Evolutionary conservation across 2,329 filamentous ascomycete species (phyloP), one percentile per base, ranked within the genome.

Genomic region (Stemphylium vesicarium): DNA sequence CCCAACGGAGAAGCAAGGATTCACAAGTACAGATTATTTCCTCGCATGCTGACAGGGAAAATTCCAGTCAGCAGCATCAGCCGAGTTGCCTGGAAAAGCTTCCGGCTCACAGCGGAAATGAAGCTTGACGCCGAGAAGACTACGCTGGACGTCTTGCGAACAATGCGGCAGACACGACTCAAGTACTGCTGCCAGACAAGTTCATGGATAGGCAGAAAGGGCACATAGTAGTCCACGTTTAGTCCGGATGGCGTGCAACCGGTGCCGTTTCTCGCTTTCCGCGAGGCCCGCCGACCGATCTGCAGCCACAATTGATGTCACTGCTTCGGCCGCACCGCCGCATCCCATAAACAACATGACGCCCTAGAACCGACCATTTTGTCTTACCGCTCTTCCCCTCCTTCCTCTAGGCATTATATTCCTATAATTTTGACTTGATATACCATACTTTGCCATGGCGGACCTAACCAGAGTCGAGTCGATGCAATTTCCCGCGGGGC

Each of bases 401-500:
- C 33, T 42, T 31, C 45, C 37, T 42, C 33, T 48, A 35, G 45
- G 38, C 42, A 20, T 38, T 50, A 47, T 38, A 16, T 47, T 15
- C 22, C 42, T 46, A 36, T 36, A 4, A 31, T 18, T 36, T 32
- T 50, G 32, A 8, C 39, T 44, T 20, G 37, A 37, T 12, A 40
- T 33, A 45, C 37, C 45, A 45, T 38, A 37, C 22, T 36, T 42
- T 42, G 49, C 31, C 58, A 75, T 75, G 72, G 65, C 71, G 12
- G 72, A 76, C 38, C 70, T 77, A 29, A 62, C 57, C 40, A 65
- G 72, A 54, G 56, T 74, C 59, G 75, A 77, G 57, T 77, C 75
- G n/a, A 77, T 74, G 62, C 76, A 82, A 70, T 93, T 89, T 75
- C 90, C 90, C 2, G 79, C 84, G 43, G 92, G 91, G n/a, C 92